A percentile compares a stretch with the other conserved stretches of the same genome.
phyloP scores from a whole-genome alignment of 345 rosid genomes.

The rapeseed (Brassica napus) region Da-Ae NC_063449.1:9611501-9612000 shows the following conservation, averaged over 20 bases:
- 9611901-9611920: neutral
- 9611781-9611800: neutral
- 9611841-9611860: neutral
- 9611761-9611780: neutral
- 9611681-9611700: neutral
- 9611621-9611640: too few species aligned
- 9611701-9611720: neutral
- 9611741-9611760: neutral
- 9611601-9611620: too few species aligned
- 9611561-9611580: too few species aligned
- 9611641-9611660: neutral
- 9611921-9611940: neutral
- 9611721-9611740: neutral
- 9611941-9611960: neutral
- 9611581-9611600: too few species aligned
- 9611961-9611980: neutral
- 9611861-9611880: neutral
- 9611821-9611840: constrained; percentile 5
- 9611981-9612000: constrained; percentile 2
- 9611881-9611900: neutral
- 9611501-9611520: too few species aligned
- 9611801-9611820: neutral
- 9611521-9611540: too few species aligned
- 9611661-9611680: neutral
- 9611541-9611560: too few species aligned